phyloP scores from a whole-genome alignment of 768 basidiomycete species.

The Russula brevipes region DNA sequence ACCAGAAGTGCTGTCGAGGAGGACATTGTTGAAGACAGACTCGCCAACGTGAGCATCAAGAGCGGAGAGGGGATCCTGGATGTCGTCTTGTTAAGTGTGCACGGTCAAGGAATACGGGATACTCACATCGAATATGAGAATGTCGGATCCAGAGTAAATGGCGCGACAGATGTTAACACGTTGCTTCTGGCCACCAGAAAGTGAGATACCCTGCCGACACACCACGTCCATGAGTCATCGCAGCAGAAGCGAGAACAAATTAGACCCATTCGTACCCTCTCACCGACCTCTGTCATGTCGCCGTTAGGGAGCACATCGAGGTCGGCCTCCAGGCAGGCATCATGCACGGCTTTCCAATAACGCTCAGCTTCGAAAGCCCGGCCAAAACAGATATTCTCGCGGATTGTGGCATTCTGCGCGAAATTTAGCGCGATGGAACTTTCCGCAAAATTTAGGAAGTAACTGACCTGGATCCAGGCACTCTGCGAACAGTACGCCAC shows the following conservation, averaged over 20 bases:
- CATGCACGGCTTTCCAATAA: constrained; percentile 76
- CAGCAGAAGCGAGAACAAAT: background rate
- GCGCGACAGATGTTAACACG: constrained; percentile 82
- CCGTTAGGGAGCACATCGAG: constrained; percentile 70
- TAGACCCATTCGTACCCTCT: constrained; percentile 39
- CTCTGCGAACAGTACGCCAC: constrained; percentile 82
- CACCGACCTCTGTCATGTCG: constrained; percentile 81
- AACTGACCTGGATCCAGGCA: constrained; percentile 78
- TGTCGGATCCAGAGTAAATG: constrained; percentile 80
- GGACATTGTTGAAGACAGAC: constrained; percentile 78
- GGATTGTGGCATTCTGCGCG: constrained; percentile 67
- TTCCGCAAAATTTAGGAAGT: background rate
- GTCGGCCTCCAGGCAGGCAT: constrained; percentile 77
- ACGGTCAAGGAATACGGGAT: background rate
- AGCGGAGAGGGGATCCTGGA: constrained; percentile 77
- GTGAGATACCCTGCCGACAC: constrained; percentile 60
- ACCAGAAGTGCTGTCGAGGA: constrained; percentile 52
- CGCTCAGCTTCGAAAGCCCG: constrained; percentile 71
- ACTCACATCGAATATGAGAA: constrained; percentile 74
- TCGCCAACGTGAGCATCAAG: constrained; percentile 92
- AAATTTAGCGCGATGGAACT: background rate
- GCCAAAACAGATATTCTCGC: constrained; percentile 89
- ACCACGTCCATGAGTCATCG: background rate
- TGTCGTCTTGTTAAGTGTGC: background rate
- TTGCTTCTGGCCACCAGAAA: constrained; percentile 80